These are phyloP conservation scores for Schrenkiella parvula DNA, from an alignment of 345 rosid genomes.

Conservation along the genomic window DNA sequence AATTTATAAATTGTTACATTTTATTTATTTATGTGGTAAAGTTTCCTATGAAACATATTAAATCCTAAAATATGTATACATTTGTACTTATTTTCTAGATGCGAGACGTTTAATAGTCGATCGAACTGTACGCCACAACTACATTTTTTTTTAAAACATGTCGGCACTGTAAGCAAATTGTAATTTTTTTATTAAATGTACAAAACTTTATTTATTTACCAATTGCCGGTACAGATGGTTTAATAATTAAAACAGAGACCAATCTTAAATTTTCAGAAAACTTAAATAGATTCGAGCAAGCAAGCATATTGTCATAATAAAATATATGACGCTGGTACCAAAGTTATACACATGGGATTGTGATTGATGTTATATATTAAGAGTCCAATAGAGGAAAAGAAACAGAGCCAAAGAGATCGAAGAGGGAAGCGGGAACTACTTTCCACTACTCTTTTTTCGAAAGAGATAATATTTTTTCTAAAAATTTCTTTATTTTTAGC, in stretches of 20 bases:
- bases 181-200: not conserved
- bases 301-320: conserved; percentile 16
- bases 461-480: no score
- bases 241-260: not conserved
- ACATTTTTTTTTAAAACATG: not conserved
- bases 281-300: conserved; percentile 10
- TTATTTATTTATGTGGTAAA: not conserved
- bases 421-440: not conserved
- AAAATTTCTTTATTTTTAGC: no score
- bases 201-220: not conserved
- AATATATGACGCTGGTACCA: conserved; percentile 13
- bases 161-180: not conserved
- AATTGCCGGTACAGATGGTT: not conserved
- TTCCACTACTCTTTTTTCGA: not conserved
- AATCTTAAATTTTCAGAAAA: conserved; percentile 24
- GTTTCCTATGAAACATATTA: not conserved
- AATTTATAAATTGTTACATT: not conserved
- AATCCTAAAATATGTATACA: not conserved
- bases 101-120: not conserved
- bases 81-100: not conserved
- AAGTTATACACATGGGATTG: not conserved
- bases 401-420: no score
- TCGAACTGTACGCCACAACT: not conserved
- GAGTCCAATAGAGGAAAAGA: not conserved
- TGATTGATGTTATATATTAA: not conserved